Percentiles rank a stretch among this genome's conserved stretches.
phyloP scores from a whole-genome alignment of 768 basidiomycete species.

The Russula earlei region DNA sequence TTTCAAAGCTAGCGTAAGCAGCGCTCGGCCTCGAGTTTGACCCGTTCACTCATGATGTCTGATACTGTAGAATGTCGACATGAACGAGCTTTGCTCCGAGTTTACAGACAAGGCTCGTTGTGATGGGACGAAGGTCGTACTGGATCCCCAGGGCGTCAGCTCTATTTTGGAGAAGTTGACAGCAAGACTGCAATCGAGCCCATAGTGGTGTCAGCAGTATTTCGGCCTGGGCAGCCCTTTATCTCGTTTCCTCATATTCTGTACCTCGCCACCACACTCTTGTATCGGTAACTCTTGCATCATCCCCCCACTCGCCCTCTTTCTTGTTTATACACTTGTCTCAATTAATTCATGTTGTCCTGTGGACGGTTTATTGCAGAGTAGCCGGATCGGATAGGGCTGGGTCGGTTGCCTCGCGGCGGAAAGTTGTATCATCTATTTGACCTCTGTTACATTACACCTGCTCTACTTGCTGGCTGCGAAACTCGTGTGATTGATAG shows the following conservation, averaged over 20 bases:
- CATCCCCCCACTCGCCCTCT: neutral
- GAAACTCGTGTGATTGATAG: neutral
- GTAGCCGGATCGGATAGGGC: too few species aligned
- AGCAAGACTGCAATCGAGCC: constrained; percentile 20
- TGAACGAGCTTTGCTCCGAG: constrained; percentile 69
- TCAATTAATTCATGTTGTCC: constrained; percentile 3
- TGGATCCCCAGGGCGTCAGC: constrained; percentile 42
- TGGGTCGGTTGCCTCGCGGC: too few species aligned
- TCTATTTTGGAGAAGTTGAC: constrained; percentile 36
- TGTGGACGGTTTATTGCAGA: neutral
- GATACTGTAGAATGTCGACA: constrained; percentile 52
- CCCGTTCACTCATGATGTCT: neutral
- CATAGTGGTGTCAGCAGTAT: neutral
- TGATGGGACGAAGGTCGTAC: constrained; percentile 74
- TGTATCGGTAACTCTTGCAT: constrained; percentile 15
- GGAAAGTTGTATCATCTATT: constrained; percentile 15
- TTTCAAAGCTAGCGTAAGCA: constrained; percentile 53
- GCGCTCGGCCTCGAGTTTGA: neutral
- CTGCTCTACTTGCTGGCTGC: neutral
- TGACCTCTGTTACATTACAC: neutral
- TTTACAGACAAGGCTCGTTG: constrained; percentile 77
- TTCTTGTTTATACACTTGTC: constrained; percentile 8
- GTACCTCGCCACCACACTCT: constrained; percentile 6
- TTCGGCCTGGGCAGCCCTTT: neutral
- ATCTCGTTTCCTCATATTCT: neutral